Evolutionary conservation across 441 rosid species (phyloP).

Genomic region (Gossypium davidsonii): DNA sequence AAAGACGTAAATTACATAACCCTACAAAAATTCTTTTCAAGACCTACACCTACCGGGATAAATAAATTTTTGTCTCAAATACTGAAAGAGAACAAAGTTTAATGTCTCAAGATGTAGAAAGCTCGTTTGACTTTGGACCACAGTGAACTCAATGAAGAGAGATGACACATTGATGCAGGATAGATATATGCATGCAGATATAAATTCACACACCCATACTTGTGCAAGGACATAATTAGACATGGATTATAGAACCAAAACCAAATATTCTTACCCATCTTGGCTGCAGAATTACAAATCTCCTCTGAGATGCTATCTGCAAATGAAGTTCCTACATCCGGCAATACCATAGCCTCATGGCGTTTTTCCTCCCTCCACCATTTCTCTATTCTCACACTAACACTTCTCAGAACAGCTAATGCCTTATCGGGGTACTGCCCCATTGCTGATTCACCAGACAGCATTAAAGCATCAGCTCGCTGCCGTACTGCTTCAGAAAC

Average conservation of each 20-base stretch:
- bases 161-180: background rate
- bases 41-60: background rate
- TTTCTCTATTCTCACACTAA: slow-evolving; percentile 85
- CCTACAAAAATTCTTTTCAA: background rate
- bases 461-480: slow-evolving; percentile 93
- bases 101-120: background rate
- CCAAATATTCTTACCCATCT: slow-evolving; percentile 66
- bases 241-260: background rate
- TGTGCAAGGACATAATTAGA: background rate
- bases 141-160: background rate
- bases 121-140: background rate
- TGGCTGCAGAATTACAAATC: slow-evolving; percentile 91
- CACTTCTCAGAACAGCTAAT: slow-evolving; percentile 76
- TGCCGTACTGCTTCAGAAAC: slow-evolving; percentile 98
- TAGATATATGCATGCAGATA: background rate
- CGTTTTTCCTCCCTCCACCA: slow-evolving; percentile 99
- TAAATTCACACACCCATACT: background rate
- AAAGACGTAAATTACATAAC: background rate
- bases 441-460: slow-evolving; percentile 99
- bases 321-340: slow-evolving; percentile 57
- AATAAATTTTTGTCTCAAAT: background rate
- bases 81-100: background rate
- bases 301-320: slow-evolving; percentile 81
- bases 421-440: slow-evolving; percentile 96
- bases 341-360: slow-evolving; percentile 65